These are phyloP conservation scores for Colletotrichum cuscutae DNA, from an alignment of 2,329 filamentous ascomycete genomes.

Conservation along the genomic window DNA sequence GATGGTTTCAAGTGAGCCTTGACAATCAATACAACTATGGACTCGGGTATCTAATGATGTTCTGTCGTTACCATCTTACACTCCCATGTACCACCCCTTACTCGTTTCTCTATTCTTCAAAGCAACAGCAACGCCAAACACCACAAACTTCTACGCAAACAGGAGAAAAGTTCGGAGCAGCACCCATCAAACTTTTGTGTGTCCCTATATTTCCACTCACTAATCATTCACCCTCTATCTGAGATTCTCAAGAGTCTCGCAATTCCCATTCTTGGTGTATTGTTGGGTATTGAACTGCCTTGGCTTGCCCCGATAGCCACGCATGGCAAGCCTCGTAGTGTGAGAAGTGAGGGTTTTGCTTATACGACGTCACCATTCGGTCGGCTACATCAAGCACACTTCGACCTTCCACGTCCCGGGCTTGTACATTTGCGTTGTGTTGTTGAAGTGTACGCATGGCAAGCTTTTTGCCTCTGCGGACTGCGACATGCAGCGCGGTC, in stretches of 20 bases:
- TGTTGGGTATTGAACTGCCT: slow-evolving; percentile 51
- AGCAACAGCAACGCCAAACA: not conserved
- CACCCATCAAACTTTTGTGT: slow-evolving; percentile 14
- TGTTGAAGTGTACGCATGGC: slow-evolving; percentile 58
- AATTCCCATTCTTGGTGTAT: slow-evolving; percentile 53
- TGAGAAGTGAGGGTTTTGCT: slow-evolving; percentile 49
- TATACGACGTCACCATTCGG: slow-evolving; percentile 46
- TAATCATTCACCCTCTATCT: no score
- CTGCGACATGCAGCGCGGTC: slow-evolving; percentile 65
- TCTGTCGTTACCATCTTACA: not conserved
- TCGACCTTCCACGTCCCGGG: slow-evolving; percentile 54
- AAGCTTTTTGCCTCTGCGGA: slow-evolving; percentile 62
- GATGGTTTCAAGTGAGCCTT: not conserved
- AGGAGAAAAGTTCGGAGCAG: not conserved
- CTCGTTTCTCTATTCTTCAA: not conserved
- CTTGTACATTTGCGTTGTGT: slow-evolving; percentile 59
- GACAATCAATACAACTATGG: not conserved
- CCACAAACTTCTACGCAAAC: not conserved
- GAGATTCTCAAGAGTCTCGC: not conserved
- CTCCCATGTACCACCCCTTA: not conserved
- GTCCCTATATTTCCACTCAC: not conserved
- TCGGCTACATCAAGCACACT: slow-evolving; percentile 60
- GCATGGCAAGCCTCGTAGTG: slow-evolving; percentile 58
- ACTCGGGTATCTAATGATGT: slow-evolving; percentile 15
- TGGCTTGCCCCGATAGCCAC: slow-evolving; percentile 52